Base-by-base conservation (phyloP, 1,139 yeast species). In the Meyerozyma smithsonii region DNA sequence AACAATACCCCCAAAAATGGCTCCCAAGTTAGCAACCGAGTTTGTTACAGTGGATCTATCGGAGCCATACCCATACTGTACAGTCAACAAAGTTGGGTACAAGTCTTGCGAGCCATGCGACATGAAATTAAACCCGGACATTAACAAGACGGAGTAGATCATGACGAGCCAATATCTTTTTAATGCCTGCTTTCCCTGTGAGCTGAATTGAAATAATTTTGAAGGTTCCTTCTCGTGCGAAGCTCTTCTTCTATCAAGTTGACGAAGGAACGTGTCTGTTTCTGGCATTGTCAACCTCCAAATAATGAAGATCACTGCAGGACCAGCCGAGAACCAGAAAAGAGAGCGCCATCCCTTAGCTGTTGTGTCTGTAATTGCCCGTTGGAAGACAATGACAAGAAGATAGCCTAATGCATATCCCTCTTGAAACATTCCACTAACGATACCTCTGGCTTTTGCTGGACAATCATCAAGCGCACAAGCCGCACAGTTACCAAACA, bases 31-130 rank as follows among this genome's bases (percentile, higher is more conserved):
- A 28, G 88, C 86, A 19, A 82, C 84, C 39, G 77, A 67, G 61
- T 80, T 81, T 26, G 85, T 79, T 23, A 81, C 86, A 1, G 89
- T 81, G 15, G 79, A 67, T 39, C 77, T 69, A 54, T 81, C 66
- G 0, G 50, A 43, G 15, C 77, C 62, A 54, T 67, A 81, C 6
- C 60, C 61, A 38, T 77, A 72, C 58, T 81, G 84, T 32, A 64
- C 66, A 10, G 73, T 68, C 42, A 83, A 64, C 54, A 79, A 59
- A 5, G 89, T 81, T 41, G 89, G 88, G 56, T 77, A 81, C 55
- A 82, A 61, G 61, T 83, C 90, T 57, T 83, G 88, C 16, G 86
- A 79, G 5, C 87, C 88, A 49, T 82, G 89, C 7, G 86, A 77
- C 72, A 74, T 70, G 59, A 81, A 83, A 61, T 57, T 53, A 55